A percentile compares a stretch with the other conserved stretches of the same genome.
These are phyloP conservation scores for Patellifolia procumbens DNA, from an alignment of 179 eudicot genomes.

Conservation along the genomic window DNA sequence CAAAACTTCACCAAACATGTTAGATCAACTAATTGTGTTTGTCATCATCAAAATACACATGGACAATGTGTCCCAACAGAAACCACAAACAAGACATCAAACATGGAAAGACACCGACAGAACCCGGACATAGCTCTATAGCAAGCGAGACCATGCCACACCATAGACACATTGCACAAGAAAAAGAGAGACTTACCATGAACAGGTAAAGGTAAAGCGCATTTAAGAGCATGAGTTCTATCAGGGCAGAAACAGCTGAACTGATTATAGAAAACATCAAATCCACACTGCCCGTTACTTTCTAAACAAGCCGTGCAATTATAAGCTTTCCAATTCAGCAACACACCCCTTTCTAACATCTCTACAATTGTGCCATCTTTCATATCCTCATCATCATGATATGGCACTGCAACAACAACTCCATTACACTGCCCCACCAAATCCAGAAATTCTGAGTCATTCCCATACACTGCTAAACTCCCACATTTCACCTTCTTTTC, in stretches of 20 bases:
- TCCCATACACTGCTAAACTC: constrained; percentile 15
- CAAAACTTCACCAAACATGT: too few relatives aligned
- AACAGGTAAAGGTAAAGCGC: not conserved
- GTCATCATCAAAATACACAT: too few relatives aligned
- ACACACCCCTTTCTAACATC: constrained; percentile 14
- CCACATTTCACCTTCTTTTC: constrained; percentile 18
- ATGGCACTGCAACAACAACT: constrained; percentile 13
- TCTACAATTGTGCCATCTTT: constrained; percentile 1
- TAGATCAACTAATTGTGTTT: too few relatives aligned
- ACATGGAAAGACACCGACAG: too few relatives aligned
- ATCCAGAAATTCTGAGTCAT: constrained; percentile 18
- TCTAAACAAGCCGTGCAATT: constrained; percentile 25
- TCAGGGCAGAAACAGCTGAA: constrained; percentile 36
- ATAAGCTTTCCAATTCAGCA: constrained; percentile 22
- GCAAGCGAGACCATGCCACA: too few relatives aligned
- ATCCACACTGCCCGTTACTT: constrained; percentile 35
- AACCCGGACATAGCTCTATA: too few relatives aligned
- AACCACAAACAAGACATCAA: too few relatives aligned
- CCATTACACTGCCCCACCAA: constrained; percentile 19
- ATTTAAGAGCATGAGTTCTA: constrained; percentile 25
- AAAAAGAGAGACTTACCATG: constrained; percentile 13
- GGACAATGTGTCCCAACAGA: too few relatives aligned
- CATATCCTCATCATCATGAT: not conserved
- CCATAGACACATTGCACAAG: too few relatives aligned
- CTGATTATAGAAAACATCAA: not conserved